Conservation (phyloP, 805 yeast species). For the Naumovozyma castellii region DNA sequence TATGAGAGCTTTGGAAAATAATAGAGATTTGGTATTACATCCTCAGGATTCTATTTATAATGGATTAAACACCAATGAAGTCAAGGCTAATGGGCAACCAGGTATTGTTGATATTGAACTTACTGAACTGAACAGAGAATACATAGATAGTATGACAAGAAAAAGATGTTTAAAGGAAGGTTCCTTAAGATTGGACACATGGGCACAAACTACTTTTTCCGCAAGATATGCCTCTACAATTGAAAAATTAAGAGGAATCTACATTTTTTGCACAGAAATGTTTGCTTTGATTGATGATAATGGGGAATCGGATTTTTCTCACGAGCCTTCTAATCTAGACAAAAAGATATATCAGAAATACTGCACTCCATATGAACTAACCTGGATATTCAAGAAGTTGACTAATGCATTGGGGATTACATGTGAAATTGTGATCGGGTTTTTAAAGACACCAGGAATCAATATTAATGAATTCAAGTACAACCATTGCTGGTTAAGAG, state of each 20-base stretch:
- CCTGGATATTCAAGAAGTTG: conserved; percentile 65
- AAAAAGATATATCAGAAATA: conserved; percentile 37
- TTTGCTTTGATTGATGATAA: conserved; percentile 38
- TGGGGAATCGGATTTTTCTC: conserved; percentile 30
- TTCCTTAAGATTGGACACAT: conserved; percentile 42
- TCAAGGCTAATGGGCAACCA: conserved; percentile 23
- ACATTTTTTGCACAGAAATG: conserved; percentile 51
- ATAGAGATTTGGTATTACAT: conserved; percentile 54
- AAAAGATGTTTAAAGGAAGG: conserved; percentile 31
- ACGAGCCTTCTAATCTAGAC: conserved; percentile 32
- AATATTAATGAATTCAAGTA: conserved; percentile 36
- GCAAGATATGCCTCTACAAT: conserved; percentile 42
- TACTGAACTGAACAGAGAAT: conserved; percentile 27
- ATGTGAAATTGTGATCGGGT: conserved; percentile 72
- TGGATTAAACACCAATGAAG: conserved; percentile 42
- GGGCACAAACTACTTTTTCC: conserved; percentile 45
- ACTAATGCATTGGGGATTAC: conserved; percentile 61
- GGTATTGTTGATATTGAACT: conserved; percentile 27
- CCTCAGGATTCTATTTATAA: conserved; percentile 43
- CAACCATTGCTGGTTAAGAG: conserved; percentile 86
- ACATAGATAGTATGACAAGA: conserved; percentile 38
- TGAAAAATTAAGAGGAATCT: conserved; percentile 59
- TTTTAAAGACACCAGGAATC: conserved; percentile 69
- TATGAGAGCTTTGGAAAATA: conserved; percentile 48
- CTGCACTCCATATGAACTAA: conserved; percentile 64